Conservation (phyloP, 2,329 filamentous ascomycete genomes). For the Cryphonectria nitschkei region DNA sequence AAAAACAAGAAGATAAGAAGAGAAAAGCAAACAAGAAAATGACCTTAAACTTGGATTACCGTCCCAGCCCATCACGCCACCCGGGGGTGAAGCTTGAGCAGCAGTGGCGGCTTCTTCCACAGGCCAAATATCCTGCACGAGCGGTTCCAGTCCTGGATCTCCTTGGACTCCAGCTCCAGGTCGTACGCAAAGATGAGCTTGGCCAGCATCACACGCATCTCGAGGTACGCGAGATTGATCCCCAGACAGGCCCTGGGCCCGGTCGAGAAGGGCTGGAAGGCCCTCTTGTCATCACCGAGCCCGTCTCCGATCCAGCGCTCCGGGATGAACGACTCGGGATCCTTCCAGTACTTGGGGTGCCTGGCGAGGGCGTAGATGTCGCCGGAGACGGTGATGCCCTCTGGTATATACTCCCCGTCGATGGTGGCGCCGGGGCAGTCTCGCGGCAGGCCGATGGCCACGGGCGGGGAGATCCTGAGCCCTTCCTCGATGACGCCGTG, state of each 20-base stretch:
- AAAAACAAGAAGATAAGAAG: too few species aligned
- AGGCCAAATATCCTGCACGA: constrained; percentile 16
- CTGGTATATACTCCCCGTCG: constrained; percentile 27
- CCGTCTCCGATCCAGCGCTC: constrained; percentile 26
- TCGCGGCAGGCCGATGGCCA: constrained; percentile 22
- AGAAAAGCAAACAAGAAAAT: too few species aligned
- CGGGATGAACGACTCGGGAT: constrained; percentile 21
- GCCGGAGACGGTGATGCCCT: constrained; percentile 14
- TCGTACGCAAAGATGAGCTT: constrained; percentile 38
- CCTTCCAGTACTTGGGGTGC: constrained; percentile 25
- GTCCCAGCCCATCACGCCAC: not conserved
- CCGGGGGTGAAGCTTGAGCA: constrained; percentile 23
- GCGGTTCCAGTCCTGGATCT: constrained; percentile 24
- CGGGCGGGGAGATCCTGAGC: constrained; percentile 21
- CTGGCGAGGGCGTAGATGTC: constrained; percentile 19
- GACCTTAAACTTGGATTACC: not conserved
- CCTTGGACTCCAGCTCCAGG: constrained; percentile 24
- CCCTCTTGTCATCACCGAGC: constrained; percentile 32
- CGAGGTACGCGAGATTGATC: constrained; percentile 35
- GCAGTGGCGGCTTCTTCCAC: constrained; percentile 22
- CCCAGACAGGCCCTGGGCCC: constrained; percentile 28
- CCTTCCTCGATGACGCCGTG: constrained; percentile 20
- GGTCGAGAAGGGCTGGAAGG: constrained; percentile 38
- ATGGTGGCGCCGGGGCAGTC: constrained; percentile 27
- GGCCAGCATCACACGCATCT: constrained; percentile 36